Base-by-base conservation (phyloP, 2,329 filamentous ascomycete genomes). In the Xylaria hypoxylon region DNA sequence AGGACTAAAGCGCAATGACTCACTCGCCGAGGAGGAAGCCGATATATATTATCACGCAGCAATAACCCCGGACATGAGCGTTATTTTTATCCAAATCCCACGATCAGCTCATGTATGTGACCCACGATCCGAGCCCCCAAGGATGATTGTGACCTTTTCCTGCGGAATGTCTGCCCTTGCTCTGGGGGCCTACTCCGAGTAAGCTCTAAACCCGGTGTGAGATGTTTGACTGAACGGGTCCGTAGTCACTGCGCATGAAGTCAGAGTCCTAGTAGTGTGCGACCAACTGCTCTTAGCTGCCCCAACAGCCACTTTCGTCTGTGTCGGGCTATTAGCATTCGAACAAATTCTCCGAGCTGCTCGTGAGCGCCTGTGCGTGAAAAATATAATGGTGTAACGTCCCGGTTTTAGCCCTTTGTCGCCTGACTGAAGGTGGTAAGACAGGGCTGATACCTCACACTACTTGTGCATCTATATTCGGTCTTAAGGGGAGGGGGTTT, bases 1-100 rank as follows among this genome's bases (percentile, higher is more conserved):
- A 52, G 52, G 33, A 44, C 5, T 7, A n/a, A n/a, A 40, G 4
- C 6, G 51, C 33, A 24, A 42, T 55, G 52, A 55, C 52, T 55
- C 52, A 55, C 52, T 19, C 52, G 22, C 13, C 35, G 35, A 42
- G 1, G 45, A 2, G n/a, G 24, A 22, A 53, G n/a, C 11, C 2
- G 19, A 13, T 17, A 13, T 17, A 24, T 52, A 19, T 52, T 35
- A 2, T 11, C n/a, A 6, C 17, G 13, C 10, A 3, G 6, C 2
- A 24, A 11, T 19, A 42, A 42, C 22, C 19, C 15, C 22, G 15
- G 33, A n/a, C 1, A 15, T 40, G 11, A 24, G 19, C 4, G 33
- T 40, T 40, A 40, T 17, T 40, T 26, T 26, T 53, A 17, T 53
- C 13, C 26, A 17, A 5, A 50, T 10, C n/a, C 33, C 2, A 35